Evolutionary conservation across 345 rosid genomes (phyloP).

Genomic region (Clarkia xantiana): DNA sequence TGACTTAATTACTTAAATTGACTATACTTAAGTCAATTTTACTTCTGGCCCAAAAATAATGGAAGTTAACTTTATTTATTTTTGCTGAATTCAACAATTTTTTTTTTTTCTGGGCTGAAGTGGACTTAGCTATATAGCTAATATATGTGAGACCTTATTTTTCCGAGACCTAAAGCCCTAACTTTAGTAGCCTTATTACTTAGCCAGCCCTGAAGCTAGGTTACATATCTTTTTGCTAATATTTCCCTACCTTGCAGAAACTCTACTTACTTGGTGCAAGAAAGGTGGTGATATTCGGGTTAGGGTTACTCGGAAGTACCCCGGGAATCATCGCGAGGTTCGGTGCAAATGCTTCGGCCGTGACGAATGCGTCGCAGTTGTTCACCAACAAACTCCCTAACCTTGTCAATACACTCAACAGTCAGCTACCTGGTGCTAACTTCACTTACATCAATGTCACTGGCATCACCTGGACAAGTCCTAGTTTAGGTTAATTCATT

Average conservation of each 20-base stretch:
- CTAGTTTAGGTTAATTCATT: background rate
- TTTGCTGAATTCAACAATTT: background rate
- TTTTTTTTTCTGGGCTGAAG: background rate
- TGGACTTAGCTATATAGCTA: background rate
- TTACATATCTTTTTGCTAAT: too few relatives aligned
- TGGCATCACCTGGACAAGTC: background rate
- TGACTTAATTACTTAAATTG: too few relatives aligned
- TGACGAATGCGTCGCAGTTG: slow-evolving; percentile 1
- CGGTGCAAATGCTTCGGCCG: slow-evolving; percentile 9
- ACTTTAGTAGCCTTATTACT: too few relatives aligned
- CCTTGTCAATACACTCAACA: slow-evolving; percentile 12
- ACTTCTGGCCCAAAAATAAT: too few relatives aligned
- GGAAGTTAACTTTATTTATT: too few relatives aligned
- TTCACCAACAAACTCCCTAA: slow-evolving; percentile 16
- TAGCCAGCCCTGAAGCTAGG: too few relatives aligned
- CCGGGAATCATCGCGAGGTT: slow-evolving; percentile 9
- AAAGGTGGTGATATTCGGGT: slow-evolving; percentile 23
- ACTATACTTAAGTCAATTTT: too few relatives aligned
- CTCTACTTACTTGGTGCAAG: slow-evolving; percentile 23
- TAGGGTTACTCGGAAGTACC: slow-evolving; percentile 18
- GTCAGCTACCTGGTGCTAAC: slow-evolving; percentile 12
- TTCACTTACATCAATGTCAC: slow-evolving; percentile 17
- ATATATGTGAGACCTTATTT: background rate
- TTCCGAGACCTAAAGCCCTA: too few relatives aligned
- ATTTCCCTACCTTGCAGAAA: background rate